Evolutionary conservation across 495 filamentous ascomycete genomes (phyloP).

Genomic region (Halenospora varia): DNA sequence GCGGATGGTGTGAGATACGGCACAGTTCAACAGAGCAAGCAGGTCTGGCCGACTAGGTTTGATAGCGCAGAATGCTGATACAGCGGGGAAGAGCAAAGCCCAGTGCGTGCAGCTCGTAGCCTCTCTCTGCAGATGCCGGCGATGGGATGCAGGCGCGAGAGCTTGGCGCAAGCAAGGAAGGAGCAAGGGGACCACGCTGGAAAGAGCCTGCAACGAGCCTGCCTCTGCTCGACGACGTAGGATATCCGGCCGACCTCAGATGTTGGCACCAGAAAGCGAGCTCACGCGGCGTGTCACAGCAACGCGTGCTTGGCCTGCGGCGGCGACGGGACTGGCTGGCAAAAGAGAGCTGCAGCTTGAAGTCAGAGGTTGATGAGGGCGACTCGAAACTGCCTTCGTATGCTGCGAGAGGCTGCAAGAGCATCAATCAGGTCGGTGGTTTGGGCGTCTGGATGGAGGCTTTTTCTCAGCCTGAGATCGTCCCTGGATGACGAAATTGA

Average conservation of each 20-base stretch:
- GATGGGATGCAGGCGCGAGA: background rate
- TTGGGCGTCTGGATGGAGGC: background rate
- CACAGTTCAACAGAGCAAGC: background rate
- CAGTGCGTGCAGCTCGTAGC: background rate
- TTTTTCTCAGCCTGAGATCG: background rate
- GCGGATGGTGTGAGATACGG: background rate
- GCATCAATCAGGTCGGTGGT: background rate
- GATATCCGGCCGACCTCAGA: background rate
- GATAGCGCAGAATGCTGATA: slow-evolving; percentile 6
- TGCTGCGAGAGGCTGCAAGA: background rate
- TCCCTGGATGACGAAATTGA: background rate
- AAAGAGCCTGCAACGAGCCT: no score
- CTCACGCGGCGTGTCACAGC: background rate
- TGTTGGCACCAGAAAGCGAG: background rate
- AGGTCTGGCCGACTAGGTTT: background rate
- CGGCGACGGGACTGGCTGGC: background rate
- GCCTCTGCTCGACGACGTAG: background rate
- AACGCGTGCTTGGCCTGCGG: background rate
- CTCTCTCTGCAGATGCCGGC: background rate
- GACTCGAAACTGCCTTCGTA: background rate
- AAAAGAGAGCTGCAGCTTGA: background rate
- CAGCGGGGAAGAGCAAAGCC: slow-evolving; percentile 7
- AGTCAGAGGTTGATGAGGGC: background rate
- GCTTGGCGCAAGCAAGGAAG: no score
- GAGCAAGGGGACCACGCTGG: no score